phyloP scores from a whole-genome alignment of 208 protist species.

The Kentomonas sorsogonicus region DNA sequence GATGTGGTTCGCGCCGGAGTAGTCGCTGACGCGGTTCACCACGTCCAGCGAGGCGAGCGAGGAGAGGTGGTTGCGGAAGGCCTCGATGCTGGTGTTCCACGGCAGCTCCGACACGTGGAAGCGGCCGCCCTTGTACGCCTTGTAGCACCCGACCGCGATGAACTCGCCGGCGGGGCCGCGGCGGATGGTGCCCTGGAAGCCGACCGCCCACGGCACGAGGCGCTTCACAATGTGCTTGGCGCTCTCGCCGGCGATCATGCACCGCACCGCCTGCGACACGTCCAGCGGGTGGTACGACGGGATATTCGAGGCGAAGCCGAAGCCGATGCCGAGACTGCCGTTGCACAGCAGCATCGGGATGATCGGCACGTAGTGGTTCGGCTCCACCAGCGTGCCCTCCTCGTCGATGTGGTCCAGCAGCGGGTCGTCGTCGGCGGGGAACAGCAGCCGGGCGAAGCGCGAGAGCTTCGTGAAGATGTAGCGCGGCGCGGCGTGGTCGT shows the following conservation, averaged over 20 bases:
- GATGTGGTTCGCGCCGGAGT: constrained; percentile 87
- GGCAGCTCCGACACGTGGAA: constrained; percentile 75
- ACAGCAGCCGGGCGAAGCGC: constrained; percentile 94
- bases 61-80: constrained; percentile 71
- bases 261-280: constrained; percentile 85
- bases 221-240: constrained; percentile 67
- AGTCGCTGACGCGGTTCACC: constrained; percentile 86
- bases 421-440: constrained; percentile 95
- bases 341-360: constrained; percentile 99
- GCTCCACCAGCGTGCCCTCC: constrained; percentile 98
- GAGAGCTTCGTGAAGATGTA: constrained; percentile 96
- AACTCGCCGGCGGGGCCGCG: constrained; percentile 62
- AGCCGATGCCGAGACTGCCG: constrained; percentile 98
- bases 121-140: constrained; percentile 53
- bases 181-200: constrained; percentile 89
- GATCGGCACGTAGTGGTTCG: constrained; percentile 98
- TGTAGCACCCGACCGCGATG: constrained; percentile 65
- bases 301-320: constrained; percentile 95
- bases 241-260: constrained; percentile 80
- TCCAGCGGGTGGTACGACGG: constrained; percentile 96
- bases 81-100: constrained; percentile 70
- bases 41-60: constrained; percentile 60
- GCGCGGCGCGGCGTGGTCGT: constrained; percentile 95
- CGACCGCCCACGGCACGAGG: constrained; percentile 95
- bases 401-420: constrained; percentile 97